phyloP scores from a whole-genome alignment of 2,329 filamentous ascomycete genomes.

The Pseudocercospora crystallina region DNA sequence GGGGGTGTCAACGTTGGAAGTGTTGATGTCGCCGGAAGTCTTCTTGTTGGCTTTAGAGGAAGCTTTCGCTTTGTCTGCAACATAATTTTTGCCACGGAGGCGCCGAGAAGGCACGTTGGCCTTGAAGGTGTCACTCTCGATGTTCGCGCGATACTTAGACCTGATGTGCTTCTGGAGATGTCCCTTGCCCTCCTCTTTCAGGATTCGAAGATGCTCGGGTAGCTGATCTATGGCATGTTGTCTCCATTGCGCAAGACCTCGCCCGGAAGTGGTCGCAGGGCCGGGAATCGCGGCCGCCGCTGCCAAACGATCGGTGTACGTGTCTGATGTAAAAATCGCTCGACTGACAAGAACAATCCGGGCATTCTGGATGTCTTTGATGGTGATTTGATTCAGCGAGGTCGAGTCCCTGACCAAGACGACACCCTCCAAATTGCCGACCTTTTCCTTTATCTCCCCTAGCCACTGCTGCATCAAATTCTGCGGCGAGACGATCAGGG shows the following conservation, averaged over 20 bases:
- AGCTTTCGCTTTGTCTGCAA: constrained; percentile 17
- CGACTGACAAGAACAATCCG: constrained; percentile 59
- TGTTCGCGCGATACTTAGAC: constrained; percentile 18
- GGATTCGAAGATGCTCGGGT: constrained; percentile 40
- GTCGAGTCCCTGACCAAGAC: constrained; percentile 43
- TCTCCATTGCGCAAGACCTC: constrained; percentile 58
- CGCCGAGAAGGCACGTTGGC: constrained; percentile 39
- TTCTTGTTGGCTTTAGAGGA: constrained; percentile 11
- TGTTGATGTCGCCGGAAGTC: constrained; percentile 14
- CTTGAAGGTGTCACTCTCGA: constrained; percentile 30
- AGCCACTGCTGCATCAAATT: constrained; percentile 61
- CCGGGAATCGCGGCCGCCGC: constrained; percentile 30
- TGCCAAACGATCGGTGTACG: constrained; percentile 53
- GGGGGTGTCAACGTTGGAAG: constrained; percentile 14
- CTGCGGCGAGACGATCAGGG: constrained; percentile 58
- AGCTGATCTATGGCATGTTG: constrained; percentile 44
- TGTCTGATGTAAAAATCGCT: constrained; percentile 46
- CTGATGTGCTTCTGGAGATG: constrained; percentile 33
- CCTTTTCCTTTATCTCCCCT: constrained; percentile 50
- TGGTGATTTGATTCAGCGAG: constrained; percentile 43
- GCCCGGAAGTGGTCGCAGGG: constrained; percentile 19
- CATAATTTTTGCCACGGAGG: constrained; percentile 26
- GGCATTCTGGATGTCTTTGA: constrained; percentile 49
- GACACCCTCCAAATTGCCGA: constrained; percentile 43
- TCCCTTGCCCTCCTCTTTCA: constrained; percentile 34